Percentiles rank a stretch among this genome's conserved stretches.
phyloP scores from a whole-genome alignment of 2,329 filamentous ascomycete species.

The Triangularia setosa region DNA sequence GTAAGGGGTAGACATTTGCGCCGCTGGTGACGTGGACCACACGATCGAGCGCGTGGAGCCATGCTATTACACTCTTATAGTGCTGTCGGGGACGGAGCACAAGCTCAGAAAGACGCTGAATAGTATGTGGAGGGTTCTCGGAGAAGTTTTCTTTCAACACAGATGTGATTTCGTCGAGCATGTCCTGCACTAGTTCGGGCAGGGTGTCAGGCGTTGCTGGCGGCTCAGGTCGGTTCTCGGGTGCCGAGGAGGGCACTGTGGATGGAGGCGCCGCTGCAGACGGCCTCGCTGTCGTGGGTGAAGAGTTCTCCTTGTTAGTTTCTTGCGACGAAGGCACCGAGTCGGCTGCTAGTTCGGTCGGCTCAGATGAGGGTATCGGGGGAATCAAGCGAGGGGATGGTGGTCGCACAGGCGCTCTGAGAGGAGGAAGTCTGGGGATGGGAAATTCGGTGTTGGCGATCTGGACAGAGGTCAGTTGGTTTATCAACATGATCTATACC shows the following conservation, averaged over 20 bases:
- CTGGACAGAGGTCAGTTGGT: slow-evolving; percentile 39
- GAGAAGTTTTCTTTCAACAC: slow-evolving; percentile 66
- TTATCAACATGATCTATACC: not conserved
- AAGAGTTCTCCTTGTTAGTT: slow-evolving; percentile 64
- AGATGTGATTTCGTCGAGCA: slow-evolving; percentile 57
- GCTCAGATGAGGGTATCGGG: slow-evolving; percentile 43
- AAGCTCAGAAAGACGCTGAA: slow-evolving; percentile 88
- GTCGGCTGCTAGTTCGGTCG: slow-evolving; percentile 29
- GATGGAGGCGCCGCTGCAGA: slow-evolving; percentile 40
- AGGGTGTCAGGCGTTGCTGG: slow-evolving; percentile 40
- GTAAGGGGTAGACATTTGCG: slow-evolving; percentile 77
- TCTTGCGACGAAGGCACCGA: slow-evolving; percentile 47
- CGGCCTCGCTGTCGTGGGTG: not conserved
- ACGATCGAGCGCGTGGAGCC: slow-evolving; percentile 85
- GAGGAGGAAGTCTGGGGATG: slow-evolving; percentile 55
- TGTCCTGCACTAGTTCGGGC: slow-evolving; percentile 59
- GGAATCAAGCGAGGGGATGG: slow-evolving; percentile 42
- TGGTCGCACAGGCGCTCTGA: slow-evolving; percentile 36
- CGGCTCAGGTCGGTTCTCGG: slow-evolving; percentile 20
- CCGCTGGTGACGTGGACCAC: slow-evolving; percentile 86
- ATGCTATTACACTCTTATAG: slow-evolving; percentile 78
- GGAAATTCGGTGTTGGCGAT: slow-evolving; percentile 74
- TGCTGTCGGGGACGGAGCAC: slow-evolving; percentile 71
- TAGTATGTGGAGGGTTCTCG: slow-evolving; percentile 78
- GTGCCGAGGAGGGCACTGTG: slow-evolving; percentile 9